Conservation (phyloP, 2,329 filamentous ascomycete species). For the Calonectria pauciramosa region DNA sequence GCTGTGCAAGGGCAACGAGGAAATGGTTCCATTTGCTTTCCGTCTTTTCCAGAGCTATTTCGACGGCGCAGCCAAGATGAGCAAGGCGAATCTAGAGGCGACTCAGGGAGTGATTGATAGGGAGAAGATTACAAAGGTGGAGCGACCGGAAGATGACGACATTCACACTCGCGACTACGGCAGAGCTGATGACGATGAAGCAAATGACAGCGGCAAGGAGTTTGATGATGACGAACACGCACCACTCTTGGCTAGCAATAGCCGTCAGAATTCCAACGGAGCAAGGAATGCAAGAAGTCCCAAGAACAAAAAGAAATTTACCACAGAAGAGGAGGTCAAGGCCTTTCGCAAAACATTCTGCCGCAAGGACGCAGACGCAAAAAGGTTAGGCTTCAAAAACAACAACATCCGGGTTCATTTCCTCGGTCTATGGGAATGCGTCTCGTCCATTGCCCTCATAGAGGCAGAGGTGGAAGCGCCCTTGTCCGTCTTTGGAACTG, state of each 20-base stretch:
- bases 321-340: conserved; percentile 51
- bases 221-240: not conserved
- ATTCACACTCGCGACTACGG: not conserved
- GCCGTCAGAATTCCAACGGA: too few species aligned
- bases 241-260: conserved; percentile 17
- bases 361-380: conserved; percentile 49
- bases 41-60: conserved; percentile 58
- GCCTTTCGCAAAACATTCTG: conserved; percentile 65
- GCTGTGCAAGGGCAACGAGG: conserved; percentile 65
- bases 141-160: not conserved
- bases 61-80: conserved; percentile 48
- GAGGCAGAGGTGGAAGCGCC: conserved; percentile 55
- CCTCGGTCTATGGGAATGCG: conserved; percentile 69
- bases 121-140: not conserved
- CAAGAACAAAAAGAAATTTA: conserved; percentile 28
- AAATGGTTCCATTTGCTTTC: conserved; percentile 66
- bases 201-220: not conserved
- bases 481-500: conserved; percentile 55
- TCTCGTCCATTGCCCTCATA: conserved; percentile 63
- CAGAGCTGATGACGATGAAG: not conserved
- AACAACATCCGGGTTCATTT: conserved; percentile 64
- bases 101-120: not conserved
- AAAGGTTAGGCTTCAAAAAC: conserved; percentile 27
- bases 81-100: conserved; percentile 40
- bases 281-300: too few species aligned